Conservation (phyloP, 1,284 basidiomycete species). For the Trichosporon sp. region DNA sequence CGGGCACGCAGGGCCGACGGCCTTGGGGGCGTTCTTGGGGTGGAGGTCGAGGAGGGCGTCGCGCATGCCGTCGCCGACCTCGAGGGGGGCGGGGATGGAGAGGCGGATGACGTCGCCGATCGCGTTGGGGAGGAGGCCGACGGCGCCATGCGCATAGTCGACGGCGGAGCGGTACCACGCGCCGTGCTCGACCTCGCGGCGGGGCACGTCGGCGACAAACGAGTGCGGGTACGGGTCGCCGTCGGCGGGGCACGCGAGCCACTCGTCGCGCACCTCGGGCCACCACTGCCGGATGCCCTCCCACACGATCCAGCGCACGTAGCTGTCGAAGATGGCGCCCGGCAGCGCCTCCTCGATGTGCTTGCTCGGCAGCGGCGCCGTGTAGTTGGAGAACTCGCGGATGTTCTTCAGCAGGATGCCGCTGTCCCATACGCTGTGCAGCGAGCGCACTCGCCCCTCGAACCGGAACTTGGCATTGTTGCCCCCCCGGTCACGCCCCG, state of each 20-base stretch:
- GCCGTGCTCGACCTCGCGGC: conserved; percentile 14
- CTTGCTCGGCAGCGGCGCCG: conserved; percentile 58
- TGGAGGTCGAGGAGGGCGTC: conserved; percentile 9
- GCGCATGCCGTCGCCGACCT: conserved; percentile 6
- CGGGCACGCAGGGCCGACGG: conserved; percentile 62
- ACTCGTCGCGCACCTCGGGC: conserved; percentile 56
- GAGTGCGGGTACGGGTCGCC: conserved; percentile 49
- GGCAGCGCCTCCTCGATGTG: conserved; percentile 69
- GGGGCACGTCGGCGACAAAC: conserved; percentile 5
- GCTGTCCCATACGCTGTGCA: conserved; percentile 82
- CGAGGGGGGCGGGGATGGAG: conserved; percentile 18
- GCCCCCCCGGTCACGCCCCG: conserved; percentile 76
- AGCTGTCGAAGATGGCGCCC: conserved; percentile 80
- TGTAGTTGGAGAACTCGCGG: conserved; percentile 70
- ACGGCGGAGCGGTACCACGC: not conserved
- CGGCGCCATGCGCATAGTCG: conserved; percentile 1
- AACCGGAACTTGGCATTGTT: conserved; percentile 69
- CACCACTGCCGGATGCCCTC: conserved; percentile 71
- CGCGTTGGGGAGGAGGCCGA: not conserved
- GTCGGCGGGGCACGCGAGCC: conserved; percentile 62
- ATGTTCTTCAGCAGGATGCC: conserved; percentile 75
- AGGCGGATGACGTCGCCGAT: conserved; percentile 6
- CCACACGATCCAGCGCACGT: conserved; percentile 76
- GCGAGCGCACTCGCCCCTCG: conserved; percentile 59
- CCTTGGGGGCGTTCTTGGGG: not conserved